Base-by-base conservation (phyloP, 2,329 filamentous ascomycete genomes). In the Acarospora socialis region DNA sequence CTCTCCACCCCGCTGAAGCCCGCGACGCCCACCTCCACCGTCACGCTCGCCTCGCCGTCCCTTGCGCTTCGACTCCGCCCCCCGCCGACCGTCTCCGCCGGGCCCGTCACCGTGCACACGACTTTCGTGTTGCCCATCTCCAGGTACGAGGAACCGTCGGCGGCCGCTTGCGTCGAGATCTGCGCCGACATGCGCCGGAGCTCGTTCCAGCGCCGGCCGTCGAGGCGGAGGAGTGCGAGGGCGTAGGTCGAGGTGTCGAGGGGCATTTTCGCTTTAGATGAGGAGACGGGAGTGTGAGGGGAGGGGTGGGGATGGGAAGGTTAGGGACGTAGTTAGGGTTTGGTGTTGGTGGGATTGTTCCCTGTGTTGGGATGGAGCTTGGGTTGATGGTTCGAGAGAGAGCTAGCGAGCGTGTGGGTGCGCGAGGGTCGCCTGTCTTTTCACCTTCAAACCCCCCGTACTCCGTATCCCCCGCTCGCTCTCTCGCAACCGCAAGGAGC, bases 81-180 rank as follows among this genome's bases (percentile, higher is more conserved):
- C 18, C 57, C 51, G 37, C 61, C 55, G 44, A 68, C 57, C 30
- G 68, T 67, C 57, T 98, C 90, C 21, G 71, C 73, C 0, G 90
- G 90, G 0, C 90, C 90, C 2, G 77, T 74, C 28, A 98, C 77
- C 15, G 86, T 83, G 58, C 87, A 94, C 59, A 95, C 81, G 45
- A 98, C 78, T 53, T 93, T 90, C 14, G 90, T 98, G 59, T 95
- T 92, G 47, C 90, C 90, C 77, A 92, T 92, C 53, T 93, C 83
- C 37, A 95, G 73, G 57, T 93, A 93, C 39, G 79, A 82, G 26
- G 81, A 92, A 21, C 90, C 90, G 47, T 95, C 90, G 34, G 86
- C 84, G 30, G 86, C 79, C 38, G 86, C 78, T 57, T 94, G 90
- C 1, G 84, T 94, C 40, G 79, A 81, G 51, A 98, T 84, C 57